phyloP scores from a whole-genome alignment of 2,329 filamentous ascomycete species.

The Hyphodiscus sp. region DNA sequence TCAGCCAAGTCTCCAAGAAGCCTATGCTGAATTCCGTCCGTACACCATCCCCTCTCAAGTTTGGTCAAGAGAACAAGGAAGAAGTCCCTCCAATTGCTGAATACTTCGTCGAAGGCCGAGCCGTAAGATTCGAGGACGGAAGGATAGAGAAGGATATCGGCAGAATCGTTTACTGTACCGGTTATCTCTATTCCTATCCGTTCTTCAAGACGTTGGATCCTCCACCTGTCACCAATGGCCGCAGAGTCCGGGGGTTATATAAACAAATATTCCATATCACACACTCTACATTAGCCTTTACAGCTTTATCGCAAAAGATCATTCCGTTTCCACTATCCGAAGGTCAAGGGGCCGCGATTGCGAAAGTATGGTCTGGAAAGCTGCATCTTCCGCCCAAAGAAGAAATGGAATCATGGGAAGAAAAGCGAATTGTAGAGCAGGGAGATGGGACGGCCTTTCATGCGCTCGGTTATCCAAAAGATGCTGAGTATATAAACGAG shows the following conservation, averaged over 20 bases:
- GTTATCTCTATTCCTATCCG: slow-evolving; percentile 79
- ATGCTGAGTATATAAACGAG: slow-evolving; percentile 65
- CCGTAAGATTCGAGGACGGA: slow-evolving; percentile 61
- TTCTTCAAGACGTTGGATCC: slow-evolving; percentile 51
- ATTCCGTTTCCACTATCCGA: slow-evolving; percentile 83
- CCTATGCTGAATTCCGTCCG: slow-evolving; percentile 61
- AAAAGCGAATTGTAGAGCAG: slow-evolving; percentile 29
- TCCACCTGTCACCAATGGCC: slow-evolving; percentile 60
- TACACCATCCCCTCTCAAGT: slow-evolving; percentile 39
- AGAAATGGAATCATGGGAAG: slow-evolving; percentile 68
- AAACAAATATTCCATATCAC: slow-evolving; percentile 71
- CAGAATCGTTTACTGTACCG: slow-evolving; percentile 77
- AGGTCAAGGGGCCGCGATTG: slow-evolving; percentile 69
- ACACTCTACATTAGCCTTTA: slow-evolving; percentile 73
- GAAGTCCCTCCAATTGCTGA: slow-evolving; percentile 53
- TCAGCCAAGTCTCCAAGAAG: slow-evolving; percentile 51
- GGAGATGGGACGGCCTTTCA: slow-evolving; percentile 43
- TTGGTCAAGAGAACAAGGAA: slow-evolving; percentile 31
- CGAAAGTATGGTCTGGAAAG: slow-evolving; percentile 69
- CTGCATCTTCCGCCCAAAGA: slow-evolving; percentile 54
- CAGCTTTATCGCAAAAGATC: slow-evolving; percentile 70
- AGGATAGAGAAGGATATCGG: slow-evolving; percentile 62
- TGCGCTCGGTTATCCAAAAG: slow-evolving; percentile 47
- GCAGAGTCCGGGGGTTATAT: slow-evolving; percentile 65
- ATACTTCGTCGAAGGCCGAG: slow-evolving; percentile 47